Base-by-base conservation (phyloP, 2,329 filamentous ascomycete species). In the Teratosphaeria epicoccoides region DNA sequence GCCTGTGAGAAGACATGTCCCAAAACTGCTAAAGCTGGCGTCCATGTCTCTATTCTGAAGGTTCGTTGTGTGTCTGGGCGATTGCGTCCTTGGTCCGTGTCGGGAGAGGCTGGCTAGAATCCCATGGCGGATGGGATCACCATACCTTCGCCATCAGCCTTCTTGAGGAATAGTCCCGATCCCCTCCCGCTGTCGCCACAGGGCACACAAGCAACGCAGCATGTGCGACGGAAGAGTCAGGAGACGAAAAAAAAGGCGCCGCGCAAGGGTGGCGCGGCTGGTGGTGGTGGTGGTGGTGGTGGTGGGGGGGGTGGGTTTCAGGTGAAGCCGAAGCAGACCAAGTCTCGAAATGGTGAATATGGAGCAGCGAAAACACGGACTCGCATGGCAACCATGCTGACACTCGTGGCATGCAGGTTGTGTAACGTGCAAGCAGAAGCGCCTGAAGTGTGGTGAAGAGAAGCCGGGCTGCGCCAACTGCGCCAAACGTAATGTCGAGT, bases 401-500 rank as follows among this genome's bases (percentile, higher is more conserved):
- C 37, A 20, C 28, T 46, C 6, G 25, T 20, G 45, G 55, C 33
- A 54, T 46, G 47, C 57, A 87, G 84, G 84, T 58, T 87, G 84
- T 68, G 76, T 82, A 59, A 87, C 84, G 50, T 87, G 84, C 73
- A 87, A 87, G 69, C 76, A 79, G 55, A 87, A 87, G 69, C 75
- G 84, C 53, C 70, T 87, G 49, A 87, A 87, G 69, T 87, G 84
- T 69, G 84, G 86, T 65, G 84, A 87, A 70, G 80, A 78, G 45
- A 85, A 87, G 58, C 84, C 83, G 0, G 76, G 73, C 22, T 86
- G 83, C 61, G 73, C 79, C 53, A 82, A 86, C 70, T 86, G 83
- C 63, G 73, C 79, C 45, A 79, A 79, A 59, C 75, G 83, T 49
- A 81, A 77, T 56, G 82, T 87, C 22, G 65, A 71, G 3, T 87